Evolutionary conservation across 225 moss, liverwort and hornwort genomes (phyloP), one percentile per base, ranked within the genome.

Genomic region (Straminergon stramineum): DNA sequence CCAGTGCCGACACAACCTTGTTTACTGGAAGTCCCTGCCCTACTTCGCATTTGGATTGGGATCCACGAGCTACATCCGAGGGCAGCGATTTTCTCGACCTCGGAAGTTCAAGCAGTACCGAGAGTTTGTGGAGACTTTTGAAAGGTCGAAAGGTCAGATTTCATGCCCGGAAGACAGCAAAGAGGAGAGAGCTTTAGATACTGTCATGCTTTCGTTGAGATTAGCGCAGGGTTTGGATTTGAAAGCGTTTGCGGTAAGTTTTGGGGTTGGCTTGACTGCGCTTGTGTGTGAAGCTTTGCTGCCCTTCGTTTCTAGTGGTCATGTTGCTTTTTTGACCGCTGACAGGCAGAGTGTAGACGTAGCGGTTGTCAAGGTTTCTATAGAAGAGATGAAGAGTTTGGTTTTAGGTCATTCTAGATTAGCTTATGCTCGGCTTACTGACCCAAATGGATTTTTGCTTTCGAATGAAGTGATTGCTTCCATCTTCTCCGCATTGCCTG

Each of bases 381-480:
- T 82, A 19, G 53, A 81, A 21, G 68, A 74, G 32, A 26, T 39
- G 62, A 21, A 65, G 75, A 37, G 63, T 21, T 60, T 13, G 76
- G 84, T 3, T 18, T 62, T 30, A n/a, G 62, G 48, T 63, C 62
- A 41, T 34, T 85, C 75, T 53, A 88, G 78, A 83, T 76, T 90
- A 85, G 89, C 84, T 64, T 92, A 86, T 92, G 96, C 91, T 26
- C 95, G 96, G 28, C 94, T 99, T 3, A 96, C 95, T 39, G 99
- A 99, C 69, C 97, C 99, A 7, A 84, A 92, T 75, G 99, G 99
- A 26, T 99, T 99, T 89, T 74, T 99, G 73, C 92, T 99, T 43
- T 96, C 97, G 35, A 99, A 99, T 93, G 96, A 97, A 95, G 95
- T 97, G 62, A 99, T 99, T 85, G 96, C 99, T 15, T 96, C 97